Base-by-base conservation (phyloP, 345 rosid genomes). In the Fremontodendron californicum region DNA sequence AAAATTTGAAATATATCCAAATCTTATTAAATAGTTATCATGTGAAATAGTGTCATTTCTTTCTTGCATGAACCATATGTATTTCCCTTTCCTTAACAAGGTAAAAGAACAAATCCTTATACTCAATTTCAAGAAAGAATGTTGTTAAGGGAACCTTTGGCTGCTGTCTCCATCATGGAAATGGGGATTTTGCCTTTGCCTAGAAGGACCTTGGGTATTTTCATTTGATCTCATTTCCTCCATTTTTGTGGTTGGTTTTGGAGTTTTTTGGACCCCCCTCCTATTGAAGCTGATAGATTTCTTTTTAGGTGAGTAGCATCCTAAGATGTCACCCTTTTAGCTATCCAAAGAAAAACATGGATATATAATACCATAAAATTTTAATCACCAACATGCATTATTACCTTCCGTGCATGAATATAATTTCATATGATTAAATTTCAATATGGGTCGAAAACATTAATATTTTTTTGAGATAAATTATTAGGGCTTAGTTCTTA, bases 281-380 rank as follows among this genome's bases (percentile, higher is more conserved):
- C 1, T 33, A 67, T 39, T 75, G 73, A 80, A 71, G n/a, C 3
- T 55, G 25, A 31, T 29, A 45, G 74, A 71, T 77, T 54, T 39
- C 77, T 82, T 79, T 81, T 61, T 60, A 73, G 65, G 77, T 33
- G 60, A n/a, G 69, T 43, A 61, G 85, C 72, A 82, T 79, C 82
- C 82, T 79, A 79, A 76, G 85, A 66, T 73, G 78, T 66, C 61
- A 66, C 85, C 65, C 79, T 79, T 80, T 60, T 71, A 54, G 75
- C 58, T 82, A 74, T 54, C 74, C 62, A 25, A 73, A 73, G 67
- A 74, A 76, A 60, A 21, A 52, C 9, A 48, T 76, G 64, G 51
- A 51, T 23, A 51, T 48, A 60, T 35, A 42, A 9, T 37, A 33
- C 72, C 18, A 21, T 42, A 74, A 45, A 27, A 11, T n/a, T 29